phyloP scores from a whole-genome alignment of 345 rosid species.

The Linum usitatissimum region DNA sequence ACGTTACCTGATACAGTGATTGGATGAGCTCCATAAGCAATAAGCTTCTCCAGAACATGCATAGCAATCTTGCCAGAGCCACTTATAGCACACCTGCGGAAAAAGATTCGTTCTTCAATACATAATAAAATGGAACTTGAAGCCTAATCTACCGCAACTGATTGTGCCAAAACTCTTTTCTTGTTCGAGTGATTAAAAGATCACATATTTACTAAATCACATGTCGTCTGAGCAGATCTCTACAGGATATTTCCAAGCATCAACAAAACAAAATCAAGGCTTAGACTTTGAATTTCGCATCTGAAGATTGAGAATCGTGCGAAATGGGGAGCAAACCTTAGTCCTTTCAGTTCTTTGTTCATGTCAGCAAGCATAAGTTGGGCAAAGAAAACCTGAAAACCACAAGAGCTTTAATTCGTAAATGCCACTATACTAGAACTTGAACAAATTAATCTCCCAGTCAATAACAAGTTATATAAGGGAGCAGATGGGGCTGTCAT shows the following conservation, averaged over 20 bases:
- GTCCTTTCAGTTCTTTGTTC: conserved; percentile 91
- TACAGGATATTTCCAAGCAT: neutral
- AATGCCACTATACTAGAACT: neutral
- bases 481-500: conserved; percentile 14
- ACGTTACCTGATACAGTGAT: conserved; percentile 74
- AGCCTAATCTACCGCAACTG: neutral
- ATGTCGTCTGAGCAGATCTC: neutral
- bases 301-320: neutral
- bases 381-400: conserved; percentile 87
- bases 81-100: conserved; percentile 77
- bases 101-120: conserved; percentile 3
- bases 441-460: neutral
- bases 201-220: neutral
- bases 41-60: conserved; percentile 97
- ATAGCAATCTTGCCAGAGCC: conserved; percentile 98
- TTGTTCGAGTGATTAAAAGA: neutral
- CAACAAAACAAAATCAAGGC: neutral
- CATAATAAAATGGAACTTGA: neutral
- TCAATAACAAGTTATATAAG: neutral
- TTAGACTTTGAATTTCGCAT: neutral
- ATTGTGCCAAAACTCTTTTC: neutral
- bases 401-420: conserved; percentile 17
- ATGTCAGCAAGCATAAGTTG: conserved; percentile 87
- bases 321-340: conserved; percentile 38
- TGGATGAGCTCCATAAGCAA: conserved; percentile 90